Percentiles rank a stretch among this genome's conserved stretches.
These are phyloP conservation scores for Neonectria magnoliae DNA, from an alignment of 2,329 filamentous ascomycete species.

Conservation along the genomic window DNA sequence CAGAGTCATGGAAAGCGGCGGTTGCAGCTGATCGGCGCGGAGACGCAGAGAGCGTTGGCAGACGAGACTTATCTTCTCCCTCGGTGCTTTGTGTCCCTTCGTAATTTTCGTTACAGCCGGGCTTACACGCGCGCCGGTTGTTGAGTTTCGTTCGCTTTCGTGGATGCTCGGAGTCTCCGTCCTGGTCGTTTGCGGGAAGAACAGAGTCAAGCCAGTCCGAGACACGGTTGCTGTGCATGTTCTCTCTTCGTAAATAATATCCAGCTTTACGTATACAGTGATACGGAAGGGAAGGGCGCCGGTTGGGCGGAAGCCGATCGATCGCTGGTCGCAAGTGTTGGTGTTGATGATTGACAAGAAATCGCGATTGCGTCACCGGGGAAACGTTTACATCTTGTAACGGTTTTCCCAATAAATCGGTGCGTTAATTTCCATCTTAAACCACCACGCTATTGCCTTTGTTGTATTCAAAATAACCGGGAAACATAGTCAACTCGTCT, in stretches of 20 bases:
- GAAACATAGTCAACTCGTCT: no score
- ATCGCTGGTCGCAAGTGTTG: neutral
- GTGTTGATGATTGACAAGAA: neutral
- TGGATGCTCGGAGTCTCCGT: neutral
- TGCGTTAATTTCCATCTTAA: no score
- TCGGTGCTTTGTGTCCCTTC: neutral
- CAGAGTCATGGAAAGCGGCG: neutral
- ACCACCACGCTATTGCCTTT: no score
- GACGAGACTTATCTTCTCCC: neutral
- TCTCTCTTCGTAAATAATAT: neutral
- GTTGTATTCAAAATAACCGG: no score
- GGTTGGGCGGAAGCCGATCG: neutral
- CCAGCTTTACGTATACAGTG: no score
- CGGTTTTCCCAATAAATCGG: no score
- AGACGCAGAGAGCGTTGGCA: neutral
- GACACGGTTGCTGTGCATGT: neutral
- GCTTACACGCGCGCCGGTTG: neutral
- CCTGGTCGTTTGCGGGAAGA: neutral
- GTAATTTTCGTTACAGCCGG: neutral
- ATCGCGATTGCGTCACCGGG: neutral
- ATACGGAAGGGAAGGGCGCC: no score
- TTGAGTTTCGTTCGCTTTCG: neutral
- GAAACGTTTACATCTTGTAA: no score
- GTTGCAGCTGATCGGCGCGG: neutral
- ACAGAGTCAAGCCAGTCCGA: neutral